Percentiles rank a stretch among this genome's conserved stretches.
Conservation (phyloP, 1,284 basidiomycete species). For the Puccinia hordei region DNA sequence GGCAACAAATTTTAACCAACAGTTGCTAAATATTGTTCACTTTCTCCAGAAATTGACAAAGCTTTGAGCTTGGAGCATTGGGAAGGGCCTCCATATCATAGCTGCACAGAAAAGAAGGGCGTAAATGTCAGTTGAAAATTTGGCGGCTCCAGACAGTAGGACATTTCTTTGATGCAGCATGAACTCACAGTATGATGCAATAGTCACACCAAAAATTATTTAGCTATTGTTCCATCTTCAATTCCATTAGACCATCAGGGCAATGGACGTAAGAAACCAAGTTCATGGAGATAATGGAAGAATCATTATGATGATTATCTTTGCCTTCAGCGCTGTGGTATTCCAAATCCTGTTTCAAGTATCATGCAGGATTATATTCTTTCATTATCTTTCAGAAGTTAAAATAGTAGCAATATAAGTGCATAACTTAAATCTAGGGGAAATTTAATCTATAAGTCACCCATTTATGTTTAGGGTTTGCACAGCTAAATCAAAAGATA, state of each 20-base stretch:
- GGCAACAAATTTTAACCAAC: not conserved
- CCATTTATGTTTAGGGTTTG: too few species aligned
- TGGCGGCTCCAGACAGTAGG: not conserved
- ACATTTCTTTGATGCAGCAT: not conserved
- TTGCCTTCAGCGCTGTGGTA: not conserved
- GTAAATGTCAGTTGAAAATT: conserved; percentile 6
- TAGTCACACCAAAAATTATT: conserved; percentile 99
- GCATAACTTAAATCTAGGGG: too few species aligned
- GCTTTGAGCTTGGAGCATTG: conserved; percentile 82
- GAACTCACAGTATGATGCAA: conserved; percentile 78
- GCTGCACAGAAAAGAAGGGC: not conserved
- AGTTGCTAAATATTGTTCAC: conserved; percentile 46
- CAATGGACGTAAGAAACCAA: conserved; percentile 82
- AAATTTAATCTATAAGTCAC: too few species aligned
- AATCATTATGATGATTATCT: conserved; percentile 32
- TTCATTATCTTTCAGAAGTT: too few species aligned
- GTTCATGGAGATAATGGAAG: conserved; percentile 81
- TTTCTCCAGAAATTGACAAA: conserved; percentile 73
- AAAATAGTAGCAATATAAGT: too few species aligned
- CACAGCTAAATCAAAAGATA: too few species aligned
- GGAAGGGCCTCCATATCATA: conserved; percentile 85
- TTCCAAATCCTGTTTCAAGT: too few species aligned
- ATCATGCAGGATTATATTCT: too few species aligned
- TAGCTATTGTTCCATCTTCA: conserved; percentile 84
- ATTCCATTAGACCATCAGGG: conserved; percentile 76